Evolutionary conservation across 1,139 yeast species (phyloP), one percentile per base, ranked within the genome.

Genomic region (Kodamaea anthophila): DNA sequence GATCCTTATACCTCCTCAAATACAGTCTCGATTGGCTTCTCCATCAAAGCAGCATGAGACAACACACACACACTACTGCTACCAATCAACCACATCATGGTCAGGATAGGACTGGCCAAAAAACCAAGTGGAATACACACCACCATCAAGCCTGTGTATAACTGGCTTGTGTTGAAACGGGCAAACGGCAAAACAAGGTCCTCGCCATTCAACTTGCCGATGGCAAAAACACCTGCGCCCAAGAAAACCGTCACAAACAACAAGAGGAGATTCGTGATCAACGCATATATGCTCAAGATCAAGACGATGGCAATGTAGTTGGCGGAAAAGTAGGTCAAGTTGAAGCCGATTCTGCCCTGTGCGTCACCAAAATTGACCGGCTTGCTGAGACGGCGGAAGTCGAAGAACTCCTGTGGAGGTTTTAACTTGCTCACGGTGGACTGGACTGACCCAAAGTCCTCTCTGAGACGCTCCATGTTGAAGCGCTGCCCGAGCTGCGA

Each of bases 21-120:
- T 20, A 93, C 96, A 27, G 94, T 83, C 65, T 91, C 98, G 46
- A 93, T 87, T 26, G 98, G 98, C 65, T 91, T 91, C 55, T 93
- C 98, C 86, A 93, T 77, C 43, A 93, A 73, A 9, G 93, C 63
- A 32, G 98, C 97, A 59, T 93, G 99, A 9, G 95, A 77, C 34
- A 88, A 67, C 30, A 93, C 91, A 29, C 82, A 62, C 31, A 87
- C 94, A 24, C 84, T 80, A 13, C 96, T 83, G 6, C 96, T 93
- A 44, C 98, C 99, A 52, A 93, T 77, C 46, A 93, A 74, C 98
- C 98, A 93, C 75, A 93, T 72, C 67, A 93, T 63, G 18, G 98
- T 87, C 36, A 94, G 75, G 46, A 93, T 74, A 30, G 98, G 98
- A 43, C 94, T 81, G 15, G 98, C 97, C 47, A 87, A 65, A 53